Base-by-base conservation (phyloP, 179 eudicot species). In the Beta corolliflora region DNA sequence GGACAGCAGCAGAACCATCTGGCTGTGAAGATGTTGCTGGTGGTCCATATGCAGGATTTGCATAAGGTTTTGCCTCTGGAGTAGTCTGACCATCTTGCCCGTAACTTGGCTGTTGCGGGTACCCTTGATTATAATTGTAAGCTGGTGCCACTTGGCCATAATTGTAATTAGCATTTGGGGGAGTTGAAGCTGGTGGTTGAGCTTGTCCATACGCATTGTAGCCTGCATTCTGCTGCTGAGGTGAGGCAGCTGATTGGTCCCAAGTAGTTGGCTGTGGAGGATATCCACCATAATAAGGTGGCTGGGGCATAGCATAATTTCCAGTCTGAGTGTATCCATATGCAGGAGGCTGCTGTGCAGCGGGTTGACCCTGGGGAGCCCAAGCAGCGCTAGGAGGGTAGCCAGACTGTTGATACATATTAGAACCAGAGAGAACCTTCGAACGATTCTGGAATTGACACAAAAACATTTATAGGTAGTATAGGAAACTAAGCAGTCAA, bases 261-360 rank as follows among this genome's bases (percentile, higher is more conserved):
- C 97, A 93, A 59, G 91, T 83, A 12, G 89, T 50, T 53, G 82
- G 83, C 78, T 88, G 96, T 46, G 91, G 88, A 48, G 93, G 92
- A 68, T 94, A 94, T 58, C 89, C 91, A 56, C 90, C 81, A 82
- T 94, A 95, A 69, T 93, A 95, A 72, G 91, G 90, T 7, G 92
- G 89, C 5, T 89, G 69, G 14, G 88, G 89, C 69, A 87, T 83
- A 18, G 90, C 85, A 76, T 95, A 93, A 44, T 91, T 76, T 75
- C 93, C 98, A 29, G 94, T 89, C 83, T 95, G 97, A 58, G 82
- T 59, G 25, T 95, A 95, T 82, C 97, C 97, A 76, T 92, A 95
- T 14, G 90, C 90, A 72, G 93, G 86, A 86, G 93, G 93, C 81
- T 90, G 97, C 88, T 90, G 90, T 10, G 85, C 90, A 18, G 93